Base-by-base conservation (phyloP, 176 grass and related monocot species). In the Thalia dealbata region DNA sequence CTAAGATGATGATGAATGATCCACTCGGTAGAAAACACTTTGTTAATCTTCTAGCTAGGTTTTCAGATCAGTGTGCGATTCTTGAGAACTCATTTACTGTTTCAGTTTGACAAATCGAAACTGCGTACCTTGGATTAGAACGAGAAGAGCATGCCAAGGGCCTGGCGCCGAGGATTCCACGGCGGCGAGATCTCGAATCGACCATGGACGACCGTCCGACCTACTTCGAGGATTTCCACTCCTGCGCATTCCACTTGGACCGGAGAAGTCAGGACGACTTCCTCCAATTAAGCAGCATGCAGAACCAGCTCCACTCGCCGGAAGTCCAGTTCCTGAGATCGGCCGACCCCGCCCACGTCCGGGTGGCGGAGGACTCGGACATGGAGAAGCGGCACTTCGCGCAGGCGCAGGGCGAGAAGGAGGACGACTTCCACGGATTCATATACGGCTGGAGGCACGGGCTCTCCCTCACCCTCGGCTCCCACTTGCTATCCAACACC, bases 391-490 rank as follows among this genome's bases (percentile, higher is more conserved):
- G 26, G 35, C 59, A 32, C 54, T 90, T 74, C 74, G 21, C 76
- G 27, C 64, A 0, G 60, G 69, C 70, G 74, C 77, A 71, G 61
- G 54, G 41, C 21, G 77, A 70, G 50, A 44, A 79, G 29, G 67
- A 71, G 52, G 55, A 71, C 29, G 52, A 72, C 6, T 77, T 64
- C 46, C 3, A 21, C 77, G 62, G 61, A n/a, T 79, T 62, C 62
- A 80, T 22, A 21, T 76, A 23, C 51, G 32, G 24, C 14, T 29
- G 69, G 12, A 29, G 28, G 15, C 79, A 69, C 24, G 70, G 84
- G 25, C 63, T 96, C 56, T 72, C 73, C 14, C 68, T 96, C 18
- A 87, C 81, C 3, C 89, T 96, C 43, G 86, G 81, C 61, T 81
- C 82, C 16, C 72, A 46, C 63, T 14, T 67, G 19, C 1, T 35